A percentile compares a stretch with the other conserved stretches of the same genome.
Conservation (phyloP, 2,329 filamentous ascomycete species). For the Sporothrix euskadiensis region DNA sequence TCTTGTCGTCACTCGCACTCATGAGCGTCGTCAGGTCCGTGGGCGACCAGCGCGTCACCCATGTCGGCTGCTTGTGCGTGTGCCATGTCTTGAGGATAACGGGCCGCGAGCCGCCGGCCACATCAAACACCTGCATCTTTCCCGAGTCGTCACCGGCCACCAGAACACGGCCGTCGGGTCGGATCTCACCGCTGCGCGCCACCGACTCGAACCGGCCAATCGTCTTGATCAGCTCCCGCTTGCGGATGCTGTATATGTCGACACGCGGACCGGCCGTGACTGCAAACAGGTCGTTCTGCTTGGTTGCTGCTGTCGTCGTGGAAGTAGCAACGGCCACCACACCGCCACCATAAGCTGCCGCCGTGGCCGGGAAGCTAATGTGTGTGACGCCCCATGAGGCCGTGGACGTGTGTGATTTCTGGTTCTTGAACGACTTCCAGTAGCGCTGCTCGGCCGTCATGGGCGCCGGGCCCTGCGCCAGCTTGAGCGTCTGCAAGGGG, state of each 20-base stretch:
- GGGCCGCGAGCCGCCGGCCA: slow-evolving; percentile 63
- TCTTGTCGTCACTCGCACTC: slow-evolving; percentile 88
- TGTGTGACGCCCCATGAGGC: slow-evolving; percentile 87
- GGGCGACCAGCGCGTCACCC: slow-evolving; percentile 89
- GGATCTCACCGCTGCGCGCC: slow-evolving; percentile 84
- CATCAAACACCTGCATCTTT: slow-evolving; percentile 92
- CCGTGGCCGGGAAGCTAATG: slow-evolving; percentile 69
- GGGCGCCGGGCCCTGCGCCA: slow-evolving; percentile 77
- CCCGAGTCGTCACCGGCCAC: slow-evolving; percentile 91
- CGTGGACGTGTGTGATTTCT: slow-evolving; percentile 84
- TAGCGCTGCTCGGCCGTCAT: slow-evolving; percentile 91
- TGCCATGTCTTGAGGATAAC: slow-evolving; percentile 95
- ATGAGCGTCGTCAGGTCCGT: slow-evolving; percentile 82
- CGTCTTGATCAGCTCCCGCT: slow-evolving; percentile 87
- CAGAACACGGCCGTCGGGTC: slow-evolving; percentile 83
- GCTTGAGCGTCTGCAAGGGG: slow-evolving; percentile 76
- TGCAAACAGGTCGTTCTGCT: slow-evolving; percentile 73
- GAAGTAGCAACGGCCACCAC: slow-evolving; percentile 47
- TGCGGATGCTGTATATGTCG: slow-evolving; percentile 90
- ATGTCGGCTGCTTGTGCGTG: slow-evolving; percentile 90
- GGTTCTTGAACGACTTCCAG: slow-evolving; percentile 94
- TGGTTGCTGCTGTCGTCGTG: slow-evolving; percentile 44
- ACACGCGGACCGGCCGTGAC: slow-evolving; percentile 93
- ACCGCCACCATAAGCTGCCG: slow-evolving; percentile 39
- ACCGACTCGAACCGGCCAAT: slow-evolving; percentile 92